Conservation (phyloP, 805 yeast species). For the Groenewaldozyma salmanticensis region DNA sequence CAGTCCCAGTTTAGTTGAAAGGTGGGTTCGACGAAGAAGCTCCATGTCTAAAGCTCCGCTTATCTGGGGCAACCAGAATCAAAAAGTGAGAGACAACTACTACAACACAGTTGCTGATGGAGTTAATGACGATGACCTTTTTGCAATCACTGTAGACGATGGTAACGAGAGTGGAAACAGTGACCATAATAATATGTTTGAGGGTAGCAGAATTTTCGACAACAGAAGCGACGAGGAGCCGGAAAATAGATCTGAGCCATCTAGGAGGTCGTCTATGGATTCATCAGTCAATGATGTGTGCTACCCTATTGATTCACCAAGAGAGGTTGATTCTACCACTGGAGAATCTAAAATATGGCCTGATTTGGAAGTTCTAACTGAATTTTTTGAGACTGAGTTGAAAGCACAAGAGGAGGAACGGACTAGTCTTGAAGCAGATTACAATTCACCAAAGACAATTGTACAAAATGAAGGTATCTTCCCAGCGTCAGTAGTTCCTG, state of each 20-base stretch:
- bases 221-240: conserved; percentile 15
- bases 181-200: not conserved
- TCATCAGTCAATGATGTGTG: conserved; percentile 90
- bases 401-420: conserved; percentile 31
- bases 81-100: not conserved
- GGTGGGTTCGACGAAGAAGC: conserved; percentile 14
- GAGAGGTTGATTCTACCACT: conserved; percentile 19
- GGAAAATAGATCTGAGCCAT: conserved; percentile 47
- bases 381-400: conserved; percentile 63
- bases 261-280: conserved; percentile 45
- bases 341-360: conserved; percentile 57
- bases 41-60: conserved; percentile 8
- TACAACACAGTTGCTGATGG: conserved; percentile 4
- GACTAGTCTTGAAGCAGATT: conserved; percentile 3
- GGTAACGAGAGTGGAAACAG: not conserved
- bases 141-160: not conserved
- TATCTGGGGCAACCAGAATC: conserved; percentile 1
- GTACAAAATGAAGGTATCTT: conserved; percentile 19
- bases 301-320: conserved; percentile 54
- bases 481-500: conserved; percentile 8
- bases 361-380: conserved; percentile 63
- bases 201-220: conserved; percentile 7
- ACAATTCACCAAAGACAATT: not conserved
- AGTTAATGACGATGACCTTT: conserved; percentile 1
- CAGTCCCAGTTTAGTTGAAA: conserved; percentile 9